These are phyloP conservation scores for Salix dunnii DNA, from an alignment of 345 rosid species.

Conservation along the genomic window DNA sequence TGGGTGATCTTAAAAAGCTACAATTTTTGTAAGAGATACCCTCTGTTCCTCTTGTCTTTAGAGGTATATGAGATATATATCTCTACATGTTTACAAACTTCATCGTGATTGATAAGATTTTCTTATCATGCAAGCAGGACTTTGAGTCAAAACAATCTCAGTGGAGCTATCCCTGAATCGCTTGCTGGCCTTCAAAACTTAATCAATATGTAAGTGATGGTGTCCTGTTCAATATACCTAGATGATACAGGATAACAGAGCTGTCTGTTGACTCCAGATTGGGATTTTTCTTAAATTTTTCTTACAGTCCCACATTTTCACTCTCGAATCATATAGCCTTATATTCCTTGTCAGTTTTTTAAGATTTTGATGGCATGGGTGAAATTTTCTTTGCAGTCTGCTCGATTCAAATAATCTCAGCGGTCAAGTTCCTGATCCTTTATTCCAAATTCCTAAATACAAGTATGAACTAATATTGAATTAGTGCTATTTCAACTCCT, in stretches of 20 bases:
- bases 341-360: not conserved
- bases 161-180: constrained; percentile 70
- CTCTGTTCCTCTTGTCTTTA: not conserved
- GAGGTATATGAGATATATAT: constrained; percentile 1
- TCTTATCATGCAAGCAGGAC: constrained; percentile 48
- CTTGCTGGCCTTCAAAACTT: constrained; percentile 55
- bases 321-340: not conserved
- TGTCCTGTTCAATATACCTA: not conserved
- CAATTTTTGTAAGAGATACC: constrained; percentile 78
- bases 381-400: constrained; percentile 50
- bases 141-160: constrained; percentile 80
- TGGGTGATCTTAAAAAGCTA: constrained; percentile 81
- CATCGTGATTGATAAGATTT: not conserved
- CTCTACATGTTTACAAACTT: constrained; percentile 1
- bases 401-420: constrained; percentile 71
- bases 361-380: constrained; percentile 13
- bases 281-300: constrained; percentile 5
- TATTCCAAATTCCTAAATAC: constrained; percentile 62
- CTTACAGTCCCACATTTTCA: not conserved
- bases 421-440: constrained; percentile 67
- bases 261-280: not conserved
- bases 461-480: constrained; percentile 46
- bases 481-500: not conserved
- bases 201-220: constrained; percentile 65
- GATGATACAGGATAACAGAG: not conserved